Evolutionary conservation across 2,329 filamentous ascomycete genomes (phyloP).

Genomic region (Hawksworthiomyces lignivorus): DNA sequence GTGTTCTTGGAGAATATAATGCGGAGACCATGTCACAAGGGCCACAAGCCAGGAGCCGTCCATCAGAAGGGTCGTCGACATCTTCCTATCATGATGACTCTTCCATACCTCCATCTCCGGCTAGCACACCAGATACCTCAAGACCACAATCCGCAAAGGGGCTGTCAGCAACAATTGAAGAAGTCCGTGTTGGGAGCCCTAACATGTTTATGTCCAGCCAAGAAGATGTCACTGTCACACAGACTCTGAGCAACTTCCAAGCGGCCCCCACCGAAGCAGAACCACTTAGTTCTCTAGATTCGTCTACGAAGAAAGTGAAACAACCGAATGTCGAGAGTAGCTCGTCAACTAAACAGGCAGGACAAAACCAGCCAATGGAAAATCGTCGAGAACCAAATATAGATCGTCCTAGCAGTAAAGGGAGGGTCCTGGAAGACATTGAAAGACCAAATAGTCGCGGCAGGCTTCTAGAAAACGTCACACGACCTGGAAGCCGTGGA

Average conservation of each 20-base stretch:
- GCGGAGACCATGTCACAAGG: slow-evolving; percentile 2
- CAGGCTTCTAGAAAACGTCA: slow-evolving; percentile 4
- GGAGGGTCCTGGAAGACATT: background rate
- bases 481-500: slow-evolving; percentile 5
- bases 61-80: slow-evolving; percentile 27
- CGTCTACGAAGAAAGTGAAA: too few relatives aligned
- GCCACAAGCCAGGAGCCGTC: slow-evolving; percentile 1
- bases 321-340: too few relatives aligned
- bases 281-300: too few relatives aligned
- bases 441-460: slow-evolving; percentile 6
- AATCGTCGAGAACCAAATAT: background rate
- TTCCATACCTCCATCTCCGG: slow-evolving; percentile 26
- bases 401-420: slow-evolving; percentile 8
- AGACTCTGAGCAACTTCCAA: too few relatives aligned
- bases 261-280: too few relatives aligned
- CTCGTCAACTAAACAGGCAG: too few relatives aligned
- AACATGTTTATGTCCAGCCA: background rate
- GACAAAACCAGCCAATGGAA: too few relatives aligned
- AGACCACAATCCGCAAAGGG: slow-evolving; percentile 34
- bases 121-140: slow-evolving; percentile 34
- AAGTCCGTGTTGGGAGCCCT: slow-evolving; percentile 7
- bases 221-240: too few relatives aligned
- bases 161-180: slow-evolving; percentile 16
- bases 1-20: slow-evolving; percentile 11
- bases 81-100: slow-evolving; percentile 34